Evolutionary conservation across 1,284 basidiomycete genomes (phyloP), one percentile per base, ranked within the genome.

Genomic region (Tranzscheliella williamsii): DNA sequence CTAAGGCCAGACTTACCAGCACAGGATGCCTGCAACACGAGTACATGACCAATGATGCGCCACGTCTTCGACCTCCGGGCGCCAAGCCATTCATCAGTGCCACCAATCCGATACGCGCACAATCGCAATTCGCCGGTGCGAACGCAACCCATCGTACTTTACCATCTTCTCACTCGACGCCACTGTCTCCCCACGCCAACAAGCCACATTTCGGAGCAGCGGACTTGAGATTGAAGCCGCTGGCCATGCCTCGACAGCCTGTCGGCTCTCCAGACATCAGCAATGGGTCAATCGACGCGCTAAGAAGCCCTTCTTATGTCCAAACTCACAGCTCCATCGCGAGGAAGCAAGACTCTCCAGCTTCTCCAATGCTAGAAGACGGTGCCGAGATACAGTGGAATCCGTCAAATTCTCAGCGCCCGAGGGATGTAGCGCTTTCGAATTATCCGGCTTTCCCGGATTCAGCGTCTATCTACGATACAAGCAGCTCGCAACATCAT

Each of bases 1-100:
- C 95, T 13, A 85, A 85, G 33, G 81, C 83, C 38, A 86, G 95
- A 26, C 81, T 95, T 42, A 95, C 91, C 5, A 89, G 91, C 54
- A 83, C 83, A 23, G 85, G 93, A 76, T 95, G 92, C 76, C 81
- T 96, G 46, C 83, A 90, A 29, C 93, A 97, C 79, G 83, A 85
- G 15, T 99, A 96, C 81, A 86, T 96, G 60, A 82, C 83, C 49
- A 87, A 82, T 36, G 81, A 83, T 81, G 54, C 84, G 78, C 79
- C 87, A 15, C 78, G 74, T 8, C 56, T 76, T 32, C 70, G 71
- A 4, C 77, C 78, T 2, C 58, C 55, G 20, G 56, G 60, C 36
- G 55, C 58, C 5, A 54, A 51, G 34, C 31, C 68, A 42, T 22
- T 52, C 52, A 40, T 63, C 29, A 51, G 64, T 49, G 55, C 58